A percentile compares a stretch with the other conserved stretches of the same genome.
phyloP scores from a whole-genome alignment of 768 basidiomycete genomes.

The Leccinum uliginosum region DNA sequence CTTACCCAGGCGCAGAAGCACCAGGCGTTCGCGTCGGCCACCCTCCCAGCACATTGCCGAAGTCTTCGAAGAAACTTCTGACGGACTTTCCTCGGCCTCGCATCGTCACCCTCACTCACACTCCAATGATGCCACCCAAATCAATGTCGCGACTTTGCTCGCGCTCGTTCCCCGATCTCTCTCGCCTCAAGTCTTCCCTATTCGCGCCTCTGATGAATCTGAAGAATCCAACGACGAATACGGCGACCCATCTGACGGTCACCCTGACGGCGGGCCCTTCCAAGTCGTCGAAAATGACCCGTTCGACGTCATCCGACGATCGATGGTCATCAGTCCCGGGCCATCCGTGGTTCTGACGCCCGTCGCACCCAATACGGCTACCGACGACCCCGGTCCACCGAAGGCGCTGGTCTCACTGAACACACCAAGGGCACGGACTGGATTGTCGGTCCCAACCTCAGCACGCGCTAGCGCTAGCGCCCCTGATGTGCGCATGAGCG shows the following conservation, averaged over 20 bases:
- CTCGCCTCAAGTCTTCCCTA: too few species aligned
- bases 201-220: not conserved
- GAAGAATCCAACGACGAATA: slow-evolving; percentile 22
- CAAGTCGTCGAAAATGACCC: slow-evolving; percentile 28
- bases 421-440: not conserved
- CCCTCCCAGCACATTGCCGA: slow-evolving; percentile 17
- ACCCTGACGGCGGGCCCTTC: slow-evolving; percentile 10
- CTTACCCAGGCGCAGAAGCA: too few species aligned
- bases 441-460: not conserved
- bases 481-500: slow-evolving; percentile 1
- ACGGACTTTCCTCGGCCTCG: not conserved
- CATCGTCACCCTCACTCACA: not conserved
- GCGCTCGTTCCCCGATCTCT: not conserved
- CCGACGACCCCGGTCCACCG: not conserved
- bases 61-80: not conserved
- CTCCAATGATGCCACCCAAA: too few species aligned
- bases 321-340: not conserved
- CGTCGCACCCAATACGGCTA: not conserved
- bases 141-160: not conserved
- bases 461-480: not conserved
- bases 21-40: too few species aligned
- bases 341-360: not conserved
- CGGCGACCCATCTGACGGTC: not conserved
- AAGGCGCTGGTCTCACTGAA: not conserved
- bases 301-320: slow-evolving; percentile 20